Conservation (phyloP, 345 rosid species). For the Gossypium turneri region DNA sequence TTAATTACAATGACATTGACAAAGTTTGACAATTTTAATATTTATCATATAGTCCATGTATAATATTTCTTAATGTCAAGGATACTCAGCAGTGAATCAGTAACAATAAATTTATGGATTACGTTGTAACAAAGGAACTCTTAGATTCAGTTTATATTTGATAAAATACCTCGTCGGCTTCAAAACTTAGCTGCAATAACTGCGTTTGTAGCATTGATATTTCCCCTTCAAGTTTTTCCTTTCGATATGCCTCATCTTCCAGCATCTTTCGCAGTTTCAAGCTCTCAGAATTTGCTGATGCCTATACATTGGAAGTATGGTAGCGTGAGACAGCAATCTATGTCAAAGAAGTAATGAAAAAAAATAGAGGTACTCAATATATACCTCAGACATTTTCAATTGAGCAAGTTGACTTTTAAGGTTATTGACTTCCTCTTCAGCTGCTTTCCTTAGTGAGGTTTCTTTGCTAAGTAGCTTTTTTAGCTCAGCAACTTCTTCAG, state of each 20-base stretch:
- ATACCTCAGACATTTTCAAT: conserved; percentile 65
- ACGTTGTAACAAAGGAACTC: background rate
- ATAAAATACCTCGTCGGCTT: conserved; percentile 83
- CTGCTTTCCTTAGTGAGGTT: conserved; percentile 55
- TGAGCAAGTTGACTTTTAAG: conserved; percentile 62
- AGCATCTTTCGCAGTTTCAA: conserved; percentile 76
- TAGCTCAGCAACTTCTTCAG: conserved; percentile 62
- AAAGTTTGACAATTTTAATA: background rate
- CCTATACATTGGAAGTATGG: conserved; percentile 37
- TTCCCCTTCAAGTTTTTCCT: conserved; percentile 74
- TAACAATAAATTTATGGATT: background rate
- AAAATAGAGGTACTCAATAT: conserved; percentile 7
- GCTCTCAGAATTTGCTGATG: conserved; percentile 63
- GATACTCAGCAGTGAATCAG: background rate
- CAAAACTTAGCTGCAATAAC: conserved; percentile 69
- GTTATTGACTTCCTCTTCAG: conserved; percentile 70
- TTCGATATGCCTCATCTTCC: conserved; percentile 73
- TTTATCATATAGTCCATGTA: background rate
- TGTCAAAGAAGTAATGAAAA: conserved; percentile 13
- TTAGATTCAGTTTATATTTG: background rate
- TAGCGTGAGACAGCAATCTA: conserved; percentile 9
- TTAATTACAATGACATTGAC: background rate
- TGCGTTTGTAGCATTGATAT: conserved; percentile 70
- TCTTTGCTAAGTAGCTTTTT: conserved; percentile 73
- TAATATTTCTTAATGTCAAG: background rate